phyloP scores from a whole-genome alignment of 2,329 filamentous ascomycete species.

The Fusarium siculi region DNA sequence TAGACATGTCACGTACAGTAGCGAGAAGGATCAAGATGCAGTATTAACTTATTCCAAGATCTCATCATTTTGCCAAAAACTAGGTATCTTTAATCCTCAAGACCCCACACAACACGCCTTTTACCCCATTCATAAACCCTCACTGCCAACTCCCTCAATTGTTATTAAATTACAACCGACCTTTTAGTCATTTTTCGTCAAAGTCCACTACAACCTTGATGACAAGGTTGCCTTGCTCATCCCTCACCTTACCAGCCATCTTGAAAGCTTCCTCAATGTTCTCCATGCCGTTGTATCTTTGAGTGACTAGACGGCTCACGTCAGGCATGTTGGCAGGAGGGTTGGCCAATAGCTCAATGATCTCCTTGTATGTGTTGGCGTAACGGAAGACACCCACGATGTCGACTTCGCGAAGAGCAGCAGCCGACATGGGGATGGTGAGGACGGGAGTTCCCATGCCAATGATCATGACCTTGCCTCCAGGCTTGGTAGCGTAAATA shows the following conservation, averaged over 20 bases:
- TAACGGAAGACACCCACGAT: slow-evolving; percentile 78
- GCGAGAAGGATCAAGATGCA: background rate
- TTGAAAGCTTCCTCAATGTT: slow-evolving; percentile 74
- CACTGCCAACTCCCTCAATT: slow-evolving; percentile 3
- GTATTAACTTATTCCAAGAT: background rate
- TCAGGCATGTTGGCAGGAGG: slow-evolving; percentile 66
- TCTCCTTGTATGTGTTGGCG: slow-evolving; percentile 75
- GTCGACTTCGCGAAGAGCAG: slow-evolving; percentile 76
- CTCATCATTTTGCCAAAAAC: slow-evolving; percentile 4
- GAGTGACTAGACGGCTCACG: slow-evolving; percentile 75
- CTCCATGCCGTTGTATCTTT: slow-evolving; percentile 72
- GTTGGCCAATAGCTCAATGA: slow-evolving; percentile 62
- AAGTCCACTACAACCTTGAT: slow-evolving; percentile 77
- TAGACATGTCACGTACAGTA: background rate
- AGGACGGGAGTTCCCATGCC: slow-evolving; percentile 79
- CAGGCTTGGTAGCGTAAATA: slow-evolving; percentile 75
- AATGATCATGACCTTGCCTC: slow-evolving; percentile 76
- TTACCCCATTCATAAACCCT: slow-evolving; percentile 17
- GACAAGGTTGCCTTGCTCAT: slow-evolving; percentile 75
- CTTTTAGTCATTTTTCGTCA: slow-evolving; percentile 32
- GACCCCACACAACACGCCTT: slow-evolving; percentile 15
- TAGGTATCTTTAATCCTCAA: background rate
- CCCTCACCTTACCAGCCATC: slow-evolving; percentile 77
- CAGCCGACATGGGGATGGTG: slow-evolving; percentile 74
- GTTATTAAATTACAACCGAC: slow-evolving; percentile 23